Conservation (phyloP, 106 monocot genomes). For the Acanthochlamys bracteata region DNA sequence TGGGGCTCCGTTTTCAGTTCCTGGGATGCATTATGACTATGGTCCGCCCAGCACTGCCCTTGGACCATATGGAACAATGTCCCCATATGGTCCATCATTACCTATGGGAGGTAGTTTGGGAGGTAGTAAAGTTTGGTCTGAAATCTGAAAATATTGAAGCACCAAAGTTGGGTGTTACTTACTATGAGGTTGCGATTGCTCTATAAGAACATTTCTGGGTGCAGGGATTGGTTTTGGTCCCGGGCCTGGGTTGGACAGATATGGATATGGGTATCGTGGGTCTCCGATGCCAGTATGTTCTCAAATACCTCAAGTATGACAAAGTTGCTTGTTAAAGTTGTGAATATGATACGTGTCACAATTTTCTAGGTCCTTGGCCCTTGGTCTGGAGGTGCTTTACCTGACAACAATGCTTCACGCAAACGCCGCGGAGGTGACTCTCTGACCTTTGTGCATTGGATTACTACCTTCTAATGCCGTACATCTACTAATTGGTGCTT, state of each 20-base stretch:
- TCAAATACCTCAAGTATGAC: background rate
- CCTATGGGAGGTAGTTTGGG: constrained; percentile 23
- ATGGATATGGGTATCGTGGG: constrained; percentile 48
- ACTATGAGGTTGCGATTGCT: no score
- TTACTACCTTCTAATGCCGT: background rate
- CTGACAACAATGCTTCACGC: constrained; percentile 44
- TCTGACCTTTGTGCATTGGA: background rate
- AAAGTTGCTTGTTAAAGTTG: no score
- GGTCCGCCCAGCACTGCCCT: constrained; percentile 24
- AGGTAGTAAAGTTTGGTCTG: no score
- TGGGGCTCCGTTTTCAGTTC: constrained; percentile 20
- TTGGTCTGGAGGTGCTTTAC: constrained; percentile 34
- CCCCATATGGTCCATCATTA: constrained; percentile 42
- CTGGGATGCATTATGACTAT: constrained; percentile 42
- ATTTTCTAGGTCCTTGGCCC: constrained; percentile 25
- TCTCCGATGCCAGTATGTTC: constrained; percentile 51
- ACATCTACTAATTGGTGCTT: background rate
- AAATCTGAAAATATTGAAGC: no score
- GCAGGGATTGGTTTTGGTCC: constrained; percentile 44
- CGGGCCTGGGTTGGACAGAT: constrained; percentile 30
- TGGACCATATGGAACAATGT: constrained; percentile 37
- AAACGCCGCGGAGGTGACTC: constrained; percentile 59
- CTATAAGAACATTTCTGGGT: background rate
- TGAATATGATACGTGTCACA: background rate
- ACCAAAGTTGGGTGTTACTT: no score